Percentiles rank a stretch among this genome's conserved stretches.
Conservation (phyloP, 768 basidiomycete genomes). For the Chalciporus pseudorubinellus region DNA sequence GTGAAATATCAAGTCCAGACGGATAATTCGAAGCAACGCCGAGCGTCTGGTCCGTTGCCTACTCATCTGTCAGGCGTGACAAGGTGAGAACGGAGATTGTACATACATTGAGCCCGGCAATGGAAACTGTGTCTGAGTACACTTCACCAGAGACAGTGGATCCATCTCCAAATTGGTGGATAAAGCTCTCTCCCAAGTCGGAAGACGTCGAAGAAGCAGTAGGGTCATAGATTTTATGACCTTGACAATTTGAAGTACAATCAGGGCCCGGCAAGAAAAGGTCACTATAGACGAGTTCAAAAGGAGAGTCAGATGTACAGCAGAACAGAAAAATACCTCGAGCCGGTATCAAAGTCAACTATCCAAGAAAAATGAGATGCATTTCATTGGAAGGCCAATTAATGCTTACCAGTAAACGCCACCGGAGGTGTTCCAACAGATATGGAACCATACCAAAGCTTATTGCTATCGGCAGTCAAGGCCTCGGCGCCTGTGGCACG, state of each 20-base stretch:
- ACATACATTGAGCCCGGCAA: constrained; percentile 10
- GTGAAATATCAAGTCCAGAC: background rate
- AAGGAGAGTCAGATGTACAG: too few species aligned
- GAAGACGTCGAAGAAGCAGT: constrained; percentile 4
- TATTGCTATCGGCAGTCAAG: background rate
- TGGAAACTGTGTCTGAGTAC: constrained; percentile 5
- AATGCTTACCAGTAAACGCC: background rate
- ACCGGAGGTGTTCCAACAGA: constrained; percentile 10
- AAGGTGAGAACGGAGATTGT: background rate
- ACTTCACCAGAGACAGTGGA: background rate
- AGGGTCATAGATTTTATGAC: constrained; percentile 33
- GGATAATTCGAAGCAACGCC: constrained; percentile 6
- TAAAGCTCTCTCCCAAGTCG: background rate
- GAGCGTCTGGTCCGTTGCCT: constrained; percentile 10
- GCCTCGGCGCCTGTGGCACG: background rate
- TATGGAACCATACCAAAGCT: constrained; percentile 16
- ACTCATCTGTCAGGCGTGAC: background rate
- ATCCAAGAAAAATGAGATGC: background rate
- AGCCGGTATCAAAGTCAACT: constrained; percentile 29
- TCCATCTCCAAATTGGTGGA: background rate
- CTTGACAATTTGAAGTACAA: constrained; percentile 24
- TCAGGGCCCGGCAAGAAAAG: constrained; percentile 23
- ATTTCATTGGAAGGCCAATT: background rate
- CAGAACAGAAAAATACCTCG: constrained; percentile 1
- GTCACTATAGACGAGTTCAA: constrained; percentile 20